Evolutionary conservation across 441 rosid species (phyloP).

Genomic region (Rhodomyrtus psidioides): DNA sequence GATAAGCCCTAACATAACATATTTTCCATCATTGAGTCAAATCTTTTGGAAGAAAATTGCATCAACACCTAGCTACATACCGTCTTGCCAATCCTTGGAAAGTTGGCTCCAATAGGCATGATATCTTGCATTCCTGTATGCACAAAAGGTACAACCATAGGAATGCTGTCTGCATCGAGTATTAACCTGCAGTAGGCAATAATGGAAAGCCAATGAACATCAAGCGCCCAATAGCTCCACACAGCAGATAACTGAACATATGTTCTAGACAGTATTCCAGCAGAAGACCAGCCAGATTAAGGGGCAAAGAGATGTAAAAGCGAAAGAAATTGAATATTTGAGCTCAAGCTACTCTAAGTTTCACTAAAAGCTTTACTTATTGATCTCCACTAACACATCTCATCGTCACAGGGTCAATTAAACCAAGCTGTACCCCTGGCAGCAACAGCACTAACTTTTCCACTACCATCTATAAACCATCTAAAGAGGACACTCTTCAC

Average conservation of each 20-base stretch:
- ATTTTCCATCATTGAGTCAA: neutral
- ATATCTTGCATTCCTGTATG: conserved; percentile 94
- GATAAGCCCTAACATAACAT: neutral
- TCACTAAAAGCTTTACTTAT: neutral
- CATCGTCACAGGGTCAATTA: neutral
- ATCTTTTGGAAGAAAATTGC: neutral
- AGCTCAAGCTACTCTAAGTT: neutral
- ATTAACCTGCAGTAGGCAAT: conserved; percentile 42
- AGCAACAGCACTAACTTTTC: neutral
- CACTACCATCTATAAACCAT: neutral
- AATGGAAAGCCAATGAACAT: neutral
- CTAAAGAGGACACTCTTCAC: neutral
- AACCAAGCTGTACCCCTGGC: neutral
- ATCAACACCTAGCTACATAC: conserved; percentile 25
- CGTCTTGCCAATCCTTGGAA: conserved; percentile 86
- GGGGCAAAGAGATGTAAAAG: neutral
- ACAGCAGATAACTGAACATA: neutral
- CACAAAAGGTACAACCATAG: conserved; percentile 85
- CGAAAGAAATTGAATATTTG: neutral
- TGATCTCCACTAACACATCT: neutral
- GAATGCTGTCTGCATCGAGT: conserved; percentile 74
- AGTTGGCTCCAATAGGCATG: conserved; percentile 85
- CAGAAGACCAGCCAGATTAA: neutral
- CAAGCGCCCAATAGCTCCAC: neutral
- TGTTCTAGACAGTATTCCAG: neutral